Conservation (phyloP, 2,329 filamentous ascomycete species). For the Aspergillus novofumigatus region DNA sequence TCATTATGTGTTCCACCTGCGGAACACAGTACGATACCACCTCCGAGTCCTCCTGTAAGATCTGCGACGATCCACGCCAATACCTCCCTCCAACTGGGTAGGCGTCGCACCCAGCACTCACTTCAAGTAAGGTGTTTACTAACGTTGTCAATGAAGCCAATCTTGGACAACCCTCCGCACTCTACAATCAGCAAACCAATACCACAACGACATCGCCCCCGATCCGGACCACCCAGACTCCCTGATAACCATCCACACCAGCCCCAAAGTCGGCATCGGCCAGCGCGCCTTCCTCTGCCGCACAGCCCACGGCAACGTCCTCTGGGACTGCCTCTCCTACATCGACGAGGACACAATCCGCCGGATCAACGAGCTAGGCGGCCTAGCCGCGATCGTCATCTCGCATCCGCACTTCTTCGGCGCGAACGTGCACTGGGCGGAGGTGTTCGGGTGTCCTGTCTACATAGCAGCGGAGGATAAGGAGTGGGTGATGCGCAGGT, state of each 20-base stretch:
- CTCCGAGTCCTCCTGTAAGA: slow-evolving; percentile 21
- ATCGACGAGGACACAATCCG: slow-evolving; percentile 61
- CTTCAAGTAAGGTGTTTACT: neutral
- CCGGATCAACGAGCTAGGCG: slow-evolving; percentile 58
- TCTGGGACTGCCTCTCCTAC: slow-evolving; percentile 75
- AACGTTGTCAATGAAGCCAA: slow-evolving; percentile 14
- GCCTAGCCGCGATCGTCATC: slow-evolving; percentile 68
- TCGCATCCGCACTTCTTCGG: slow-evolving; percentile 81
- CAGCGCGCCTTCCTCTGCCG: slow-evolving; percentile 67
- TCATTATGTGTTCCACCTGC: slow-evolving; percentile 25
- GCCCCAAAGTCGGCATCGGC: slow-evolving; percentile 65
- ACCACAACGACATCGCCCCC: slow-evolving; percentile 20
- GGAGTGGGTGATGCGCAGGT: slow-evolving; percentile 56
- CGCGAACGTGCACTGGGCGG: slow-evolving; percentile 70
- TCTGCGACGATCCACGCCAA: slow-evolving; percentile 31
- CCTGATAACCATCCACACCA: slow-evolving; percentile 25
- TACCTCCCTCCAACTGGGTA: slow-evolving; percentile 26
- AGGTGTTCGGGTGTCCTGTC: slow-evolving; percentile 64
- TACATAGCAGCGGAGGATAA: slow-evolving; percentile 64
- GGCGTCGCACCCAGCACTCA: neutral
- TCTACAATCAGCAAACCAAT: slow-evolving; percentile 17
- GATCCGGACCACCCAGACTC: slow-evolving; percentile 9
- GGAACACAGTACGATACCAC: slow-evolving; percentile 21
- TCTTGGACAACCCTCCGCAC: slow-evolving; percentile 26
- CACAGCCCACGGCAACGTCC: slow-evolving; percentile 63